A percentile compares a stretch with the other conserved stretches of the same genome.
Conservation (phyloP, 306 rosid species). For the Vigna radiata region DNA sequence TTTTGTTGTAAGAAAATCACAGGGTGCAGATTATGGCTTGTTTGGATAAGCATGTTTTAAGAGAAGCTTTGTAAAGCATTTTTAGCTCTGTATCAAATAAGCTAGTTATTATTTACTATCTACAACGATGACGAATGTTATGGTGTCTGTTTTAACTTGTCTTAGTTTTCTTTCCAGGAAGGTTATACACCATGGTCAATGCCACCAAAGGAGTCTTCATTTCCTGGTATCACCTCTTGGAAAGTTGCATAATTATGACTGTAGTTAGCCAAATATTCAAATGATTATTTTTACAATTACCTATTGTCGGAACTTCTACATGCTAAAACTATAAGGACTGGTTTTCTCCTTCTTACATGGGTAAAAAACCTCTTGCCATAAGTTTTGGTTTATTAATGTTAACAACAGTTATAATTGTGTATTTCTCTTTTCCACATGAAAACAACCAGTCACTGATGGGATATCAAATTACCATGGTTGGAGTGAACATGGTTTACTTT, state of each 20-base stretch:
- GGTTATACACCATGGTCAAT: slow-evolving; percentile 52
- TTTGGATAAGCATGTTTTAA: too few relatives aligned
- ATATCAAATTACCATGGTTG: too few relatives aligned
- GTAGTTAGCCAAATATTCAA: background rate
- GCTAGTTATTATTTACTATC: background rate
- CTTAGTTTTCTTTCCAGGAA: slow-evolving; percentile 37
- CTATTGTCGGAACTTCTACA: slow-evolving; percentile 10
- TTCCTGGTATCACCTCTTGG: slow-evolving; percentile 44
- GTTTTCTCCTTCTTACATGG: too few relatives aligned
- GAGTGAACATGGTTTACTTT: slow-evolving; percentile 2
- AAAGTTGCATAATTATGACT: background rate
- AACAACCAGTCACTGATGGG: too few relatives aligned
- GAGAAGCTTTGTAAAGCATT: too few relatives aligned
- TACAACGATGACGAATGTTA: background rate
- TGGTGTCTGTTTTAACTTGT: background rate
- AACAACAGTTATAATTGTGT: too few relatives aligned
- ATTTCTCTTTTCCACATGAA: too few relatives aligned
- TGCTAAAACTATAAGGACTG: background rate
- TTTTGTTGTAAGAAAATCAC: background rate
- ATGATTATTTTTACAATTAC: background rate
- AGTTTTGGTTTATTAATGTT: too few relatives aligned
- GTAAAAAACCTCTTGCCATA: background rate
- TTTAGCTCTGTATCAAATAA: too few relatives aligned
- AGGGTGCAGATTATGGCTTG: background rate
- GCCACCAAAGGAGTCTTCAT: slow-evolving; percentile 60